Base-by-base conservation (phyloP, 176 grass and related monocot species). In the Thalia dealbata region DNA sequence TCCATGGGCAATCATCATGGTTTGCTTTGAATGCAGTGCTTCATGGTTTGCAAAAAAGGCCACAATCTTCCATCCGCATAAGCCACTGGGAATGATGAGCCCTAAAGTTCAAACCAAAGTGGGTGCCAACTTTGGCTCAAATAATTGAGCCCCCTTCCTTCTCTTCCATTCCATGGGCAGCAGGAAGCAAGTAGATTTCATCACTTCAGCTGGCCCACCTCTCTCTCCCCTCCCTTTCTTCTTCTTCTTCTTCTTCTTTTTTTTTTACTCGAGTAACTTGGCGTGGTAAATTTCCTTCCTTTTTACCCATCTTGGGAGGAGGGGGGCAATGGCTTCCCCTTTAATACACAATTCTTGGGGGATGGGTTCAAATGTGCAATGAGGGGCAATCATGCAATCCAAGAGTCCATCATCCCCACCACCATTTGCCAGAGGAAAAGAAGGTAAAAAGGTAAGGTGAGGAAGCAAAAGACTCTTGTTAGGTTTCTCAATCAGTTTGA, bases 121-220 rank as follows among this genome's bases (percentile, higher is more conserved):
- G 70, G 70, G 26, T 54, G 70, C 70, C 70, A 72, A 72, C 70
- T 72, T 72, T 35, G 46, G 46, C 48, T 72, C 48, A 72, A 72
- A 52, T 72, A 66, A 66, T 66, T 66, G 70, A 21, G 50, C 70
- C 18, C 7, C 70, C 44, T 52, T 38, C 32, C 32, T 2, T 38
- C 7, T 48, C 44, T 52, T 38, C 32, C 32, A 38, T 38, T 72
- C 10, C 46, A 54, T 54, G 26, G 70, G 45, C 26, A 51, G 43
- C 32, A 38, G 9, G 3, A 25, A 24, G 59, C 69, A 27, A 28
- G 21, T 52, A 45, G 46, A 12, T 72, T 72, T 18, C 19, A 72
- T 72, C 69, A 72, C 25, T 52, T 54, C 10, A 3, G 14, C 4
- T 52, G 70, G 38, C 46, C 69, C 69, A 28, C 69, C 19, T 52